phyloP scores from a whole-genome alignment of 345 rosid species.

The Eucalyptus urophylla region DNA sequence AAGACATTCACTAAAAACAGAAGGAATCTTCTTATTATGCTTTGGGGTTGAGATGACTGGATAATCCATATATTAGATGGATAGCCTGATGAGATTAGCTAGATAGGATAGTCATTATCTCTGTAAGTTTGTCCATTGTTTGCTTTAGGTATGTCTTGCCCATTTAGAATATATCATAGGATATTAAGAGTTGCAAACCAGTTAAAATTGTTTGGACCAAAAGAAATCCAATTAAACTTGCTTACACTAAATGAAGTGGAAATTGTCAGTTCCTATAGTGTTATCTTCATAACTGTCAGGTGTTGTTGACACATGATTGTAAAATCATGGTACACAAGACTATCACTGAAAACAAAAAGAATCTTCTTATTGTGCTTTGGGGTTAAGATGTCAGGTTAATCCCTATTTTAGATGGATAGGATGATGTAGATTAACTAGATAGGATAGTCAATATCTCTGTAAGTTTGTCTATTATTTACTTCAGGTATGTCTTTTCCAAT shows the following conservation, averaged over 20 bases:
- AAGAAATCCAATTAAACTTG: neutral
- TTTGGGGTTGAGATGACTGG: neutral
- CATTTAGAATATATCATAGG: neutral
- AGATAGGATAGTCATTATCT: neutral
- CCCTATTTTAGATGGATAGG: neutral
- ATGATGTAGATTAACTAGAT: neutral
- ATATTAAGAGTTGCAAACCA: neutral
- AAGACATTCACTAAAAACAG: neutral
- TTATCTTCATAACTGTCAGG: neutral
- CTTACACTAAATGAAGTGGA: neutral
- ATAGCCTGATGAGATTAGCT: neutral
- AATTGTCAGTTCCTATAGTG: neutral
- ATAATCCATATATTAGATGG: neutral
- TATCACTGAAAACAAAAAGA: neutral
- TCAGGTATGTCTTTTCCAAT: neutral
- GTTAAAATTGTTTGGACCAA: neutral
- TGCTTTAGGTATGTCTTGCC: neutral
- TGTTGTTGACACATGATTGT: neutral
- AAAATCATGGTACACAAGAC: neutral
- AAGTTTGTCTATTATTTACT: neutral
- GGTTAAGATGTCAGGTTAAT: neutral
- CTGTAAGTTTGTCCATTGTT: neutral
- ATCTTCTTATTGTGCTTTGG: neutral
- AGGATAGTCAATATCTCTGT: neutral
- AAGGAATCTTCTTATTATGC: neutral